A percentile compares a stretch with the other conserved stretches of the same genome.
Conservation (phyloP, 768 basidiomycete species). For the Calocybe indica region DNA sequence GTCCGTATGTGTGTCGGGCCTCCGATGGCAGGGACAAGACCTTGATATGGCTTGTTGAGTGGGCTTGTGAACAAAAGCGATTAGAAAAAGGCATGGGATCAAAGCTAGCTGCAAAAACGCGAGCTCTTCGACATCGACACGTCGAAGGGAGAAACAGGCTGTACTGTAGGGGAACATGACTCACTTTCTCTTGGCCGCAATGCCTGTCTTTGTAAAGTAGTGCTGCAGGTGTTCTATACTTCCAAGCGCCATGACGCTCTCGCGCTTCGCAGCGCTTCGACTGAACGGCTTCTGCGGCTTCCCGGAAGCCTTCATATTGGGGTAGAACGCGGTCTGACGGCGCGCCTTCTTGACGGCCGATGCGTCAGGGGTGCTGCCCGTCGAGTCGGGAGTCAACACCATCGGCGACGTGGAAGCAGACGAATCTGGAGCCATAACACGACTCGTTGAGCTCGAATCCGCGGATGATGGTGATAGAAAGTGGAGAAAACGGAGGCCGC, state of each 20-base stretch:
- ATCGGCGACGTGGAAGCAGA: conserved; percentile 46
- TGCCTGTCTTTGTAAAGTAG: conserved; percentile 87
- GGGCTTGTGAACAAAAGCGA: conserved; percentile 18
- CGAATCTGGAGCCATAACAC: conserved; percentile 32
- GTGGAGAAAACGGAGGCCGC: too few relatives aligned
- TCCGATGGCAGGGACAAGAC: conserved; percentile 75
- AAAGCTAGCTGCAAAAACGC: neutral
- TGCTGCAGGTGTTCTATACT: conserved; percentile 95
- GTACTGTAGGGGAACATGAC: conserved; percentile 17
- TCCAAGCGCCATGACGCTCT: conserved; percentile 91
- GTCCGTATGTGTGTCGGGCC: conserved; percentile 41
- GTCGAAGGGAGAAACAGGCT: conserved; percentile 7
- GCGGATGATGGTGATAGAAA: too few relatives aligned
- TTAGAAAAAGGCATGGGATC: conserved; percentile 2
- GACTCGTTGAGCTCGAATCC: too few relatives aligned
- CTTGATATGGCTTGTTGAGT: conserved; percentile 46
- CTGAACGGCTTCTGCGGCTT: conserved; percentile 84
- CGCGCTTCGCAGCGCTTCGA: conserved; percentile 85
- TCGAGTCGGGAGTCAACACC: conserved; percentile 58
- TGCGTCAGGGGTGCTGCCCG: conserved; percentile 29
- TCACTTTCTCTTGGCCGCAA: conserved; percentile 67
- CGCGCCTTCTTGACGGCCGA: conserved; percentile 42
- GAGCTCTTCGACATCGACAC: conserved; percentile 1
- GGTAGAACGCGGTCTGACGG: conserved; percentile 74
- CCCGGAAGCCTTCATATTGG: conserved; percentile 61